Evolutionary conservation across 371 early-diverging fungal species (phyloP).

Genomic region (Mortierella sp.): DNA sequence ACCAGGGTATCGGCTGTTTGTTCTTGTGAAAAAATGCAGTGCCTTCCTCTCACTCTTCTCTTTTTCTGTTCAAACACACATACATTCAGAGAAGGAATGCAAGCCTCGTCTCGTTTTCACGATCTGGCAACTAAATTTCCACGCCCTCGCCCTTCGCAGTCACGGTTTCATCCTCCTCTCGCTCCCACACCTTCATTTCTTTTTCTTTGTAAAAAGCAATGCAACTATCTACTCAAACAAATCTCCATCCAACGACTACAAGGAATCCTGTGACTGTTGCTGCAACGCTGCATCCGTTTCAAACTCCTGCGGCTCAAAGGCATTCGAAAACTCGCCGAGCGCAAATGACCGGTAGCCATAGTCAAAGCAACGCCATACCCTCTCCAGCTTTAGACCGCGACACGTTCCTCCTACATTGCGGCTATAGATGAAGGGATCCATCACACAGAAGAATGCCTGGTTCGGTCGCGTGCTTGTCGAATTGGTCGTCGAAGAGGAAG

Average conservation of each 20-base stretch:
- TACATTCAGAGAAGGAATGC: no score
- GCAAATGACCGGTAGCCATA: slow-evolving; percentile 38
- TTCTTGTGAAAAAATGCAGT: no score
- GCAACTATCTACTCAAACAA: neutral
- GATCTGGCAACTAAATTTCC: neutral
- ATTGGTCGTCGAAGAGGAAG: neutral
- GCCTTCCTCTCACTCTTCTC: no score
- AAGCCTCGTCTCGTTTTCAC: no score
- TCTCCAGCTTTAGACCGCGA: slow-evolving; percentile 29
- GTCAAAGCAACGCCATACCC: slow-evolving; percentile 49
- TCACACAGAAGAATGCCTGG: slow-evolving; percentile 38
- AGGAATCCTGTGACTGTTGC: neutral
- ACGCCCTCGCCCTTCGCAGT: neutral
- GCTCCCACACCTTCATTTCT: neutral
- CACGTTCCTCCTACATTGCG: slow-evolving; percentile 48
- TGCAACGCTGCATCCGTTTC: neutral
- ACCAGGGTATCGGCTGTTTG: no score
- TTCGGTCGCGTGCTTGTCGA: neutral
- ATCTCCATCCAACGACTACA: neutral
- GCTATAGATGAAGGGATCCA: slow-evolving; percentile 36
- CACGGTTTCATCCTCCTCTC: neutral
- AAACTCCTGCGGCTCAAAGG: slow-evolving; percentile 23
- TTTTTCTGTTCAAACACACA: no score
- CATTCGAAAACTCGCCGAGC: slow-evolving; percentile 21
- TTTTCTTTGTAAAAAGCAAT: neutral